Conservation (phyloP, 2,329 filamentous ascomycete genomes). For the Blastomyces gilchristii region DNA sequence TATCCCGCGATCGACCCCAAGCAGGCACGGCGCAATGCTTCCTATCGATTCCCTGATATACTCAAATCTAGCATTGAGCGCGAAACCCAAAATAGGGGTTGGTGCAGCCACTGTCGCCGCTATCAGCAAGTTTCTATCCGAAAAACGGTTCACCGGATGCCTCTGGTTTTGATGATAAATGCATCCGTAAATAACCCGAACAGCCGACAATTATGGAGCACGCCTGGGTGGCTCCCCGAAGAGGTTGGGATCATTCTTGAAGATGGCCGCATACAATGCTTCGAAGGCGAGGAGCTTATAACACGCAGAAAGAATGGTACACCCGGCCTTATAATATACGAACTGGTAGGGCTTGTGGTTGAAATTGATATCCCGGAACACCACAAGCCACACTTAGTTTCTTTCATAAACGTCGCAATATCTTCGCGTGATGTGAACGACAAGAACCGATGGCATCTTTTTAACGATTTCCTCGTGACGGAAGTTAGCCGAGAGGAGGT, state of each 20-base stretch:
- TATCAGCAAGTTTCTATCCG: conserved; percentile 81
- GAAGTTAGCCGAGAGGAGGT: conserved; percentile 73
- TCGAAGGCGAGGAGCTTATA: conserved; percentile 81
- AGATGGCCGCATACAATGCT: conserved; percentile 86
- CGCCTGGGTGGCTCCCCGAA: conserved; percentile 80
- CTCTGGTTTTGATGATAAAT: conserved; percentile 81
- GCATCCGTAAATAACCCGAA: conserved; percentile 61
- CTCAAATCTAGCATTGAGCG: conserved; percentile 88
- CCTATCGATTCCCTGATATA: conserved; percentile 67
- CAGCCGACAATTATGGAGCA: conserved; percentile 67
- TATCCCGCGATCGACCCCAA: conserved; percentile 57
- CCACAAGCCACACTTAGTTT: conserved; percentile 82
- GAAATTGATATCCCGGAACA: conserved; percentile 80
- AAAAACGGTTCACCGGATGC: conserved; percentile 72
- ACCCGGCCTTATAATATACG: conserved; percentile 78
- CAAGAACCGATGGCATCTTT: conserved; percentile 78
- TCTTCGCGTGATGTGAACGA: conserved; percentile 38
- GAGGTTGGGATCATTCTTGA: conserved; percentile 90
- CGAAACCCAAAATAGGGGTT: conserved; percentile 79
- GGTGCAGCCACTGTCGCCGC: conserved; percentile 82
- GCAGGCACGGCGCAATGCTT: conserved; percentile 38
- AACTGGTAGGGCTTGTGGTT: conserved; percentile 77
- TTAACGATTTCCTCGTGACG: conserved; percentile 92
- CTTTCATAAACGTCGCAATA: conserved; percentile 68
- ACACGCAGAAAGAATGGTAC: conserved; percentile 67